Base-by-base conservation (phyloP, 106 monocot genomes). In the Dendrobium nobile region DNA sequence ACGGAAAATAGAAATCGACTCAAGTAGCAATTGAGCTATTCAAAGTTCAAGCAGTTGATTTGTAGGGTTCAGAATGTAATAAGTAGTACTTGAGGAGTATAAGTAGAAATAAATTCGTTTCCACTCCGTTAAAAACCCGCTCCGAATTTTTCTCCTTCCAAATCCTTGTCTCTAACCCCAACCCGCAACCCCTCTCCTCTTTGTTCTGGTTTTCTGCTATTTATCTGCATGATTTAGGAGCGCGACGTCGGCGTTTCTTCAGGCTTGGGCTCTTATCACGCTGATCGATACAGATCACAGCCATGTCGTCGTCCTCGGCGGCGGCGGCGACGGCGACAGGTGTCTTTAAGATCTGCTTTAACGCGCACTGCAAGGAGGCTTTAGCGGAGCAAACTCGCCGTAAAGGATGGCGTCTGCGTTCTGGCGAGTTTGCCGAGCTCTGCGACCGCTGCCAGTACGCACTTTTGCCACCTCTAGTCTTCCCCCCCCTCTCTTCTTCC, bases 401-500 rank as follows among this genome's bases (percentile, higher is more conserved):
- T 15, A 82, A 85, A 17, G 89, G 92, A 1, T 89, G 92, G 92
- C 73, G 79, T 13, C 81, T 92, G 20, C 87, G 92, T 59, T 85
- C 85, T 2, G 89, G 84, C 75, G 87, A 85, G 20, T 75, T 48
- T 59, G 85, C 92, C 72, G 87, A 85, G 19, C 92, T 92, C 82
- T 92, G 92, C 54, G 89, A 85, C 13, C 87, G 87, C 19, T 92
- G 92, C 92, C 85, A 27, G 92, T 89, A 79, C 31, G 81, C 22
- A 16, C 59, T 9, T 37, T 17, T 20, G 42, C 73, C 59, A 9
- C 31, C 17, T 41, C 26, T 40, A 15, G 4, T 5, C 65, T 22
- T 43, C 19, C n/a, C 6, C 6, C 1, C 42, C 42, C 20, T 19
- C 10, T n/a, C 15, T 17, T 18, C 9, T 4, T 7, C 41, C 15